Percentiles rank a stretch among this genome's conserved stretches.
Evolutionary conservation across 495 filamentous ascomycete genomes (phyloP).

Genomic region (Daldinia concentrica): DNA sequence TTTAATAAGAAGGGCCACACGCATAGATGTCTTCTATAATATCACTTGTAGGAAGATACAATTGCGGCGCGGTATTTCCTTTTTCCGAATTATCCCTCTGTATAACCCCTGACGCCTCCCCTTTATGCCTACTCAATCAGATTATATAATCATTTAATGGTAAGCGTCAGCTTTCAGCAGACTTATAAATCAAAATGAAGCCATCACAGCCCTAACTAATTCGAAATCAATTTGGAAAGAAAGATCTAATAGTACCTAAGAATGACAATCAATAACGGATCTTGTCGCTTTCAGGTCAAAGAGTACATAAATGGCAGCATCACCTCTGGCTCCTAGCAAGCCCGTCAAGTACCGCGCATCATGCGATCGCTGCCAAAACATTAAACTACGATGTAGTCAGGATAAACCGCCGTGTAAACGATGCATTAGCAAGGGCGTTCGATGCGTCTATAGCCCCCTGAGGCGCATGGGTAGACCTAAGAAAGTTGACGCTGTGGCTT

Average conservation of each 20-base stretch:
- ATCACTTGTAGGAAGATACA: too few species aligned
- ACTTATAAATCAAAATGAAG: neutral
- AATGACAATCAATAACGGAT: neutral
- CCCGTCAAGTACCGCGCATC: slow-evolving; percentile 55
- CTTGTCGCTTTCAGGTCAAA: neutral
- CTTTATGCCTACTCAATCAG: too few species aligned
- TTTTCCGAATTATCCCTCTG: neutral
- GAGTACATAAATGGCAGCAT: neutral
- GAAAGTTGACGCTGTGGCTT: neutral
- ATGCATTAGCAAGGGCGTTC: slow-evolving; percentile 53
- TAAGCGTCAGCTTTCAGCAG: neutral
- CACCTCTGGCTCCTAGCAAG: neutral
- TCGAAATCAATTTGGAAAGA: neutral
- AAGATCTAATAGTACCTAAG: too few species aligned
- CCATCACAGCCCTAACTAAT: neutral
- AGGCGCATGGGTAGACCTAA: neutral
- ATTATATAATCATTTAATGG: neutral
- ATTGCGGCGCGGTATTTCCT: neutral
- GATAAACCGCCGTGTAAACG: slow-evolving; percentile 57
- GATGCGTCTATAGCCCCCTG: neutral
- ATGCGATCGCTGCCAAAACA: slow-evolving; percentile 60
- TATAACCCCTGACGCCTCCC: neutral
- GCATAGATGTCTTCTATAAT: too few species aligned
- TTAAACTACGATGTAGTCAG: slow-evolving; percentile 61
- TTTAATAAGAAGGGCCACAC: too few species aligned